Base-by-base conservation (phyloP, 192 early-diverging fungal species). In the Entophlyctis luteolus region DNA sequence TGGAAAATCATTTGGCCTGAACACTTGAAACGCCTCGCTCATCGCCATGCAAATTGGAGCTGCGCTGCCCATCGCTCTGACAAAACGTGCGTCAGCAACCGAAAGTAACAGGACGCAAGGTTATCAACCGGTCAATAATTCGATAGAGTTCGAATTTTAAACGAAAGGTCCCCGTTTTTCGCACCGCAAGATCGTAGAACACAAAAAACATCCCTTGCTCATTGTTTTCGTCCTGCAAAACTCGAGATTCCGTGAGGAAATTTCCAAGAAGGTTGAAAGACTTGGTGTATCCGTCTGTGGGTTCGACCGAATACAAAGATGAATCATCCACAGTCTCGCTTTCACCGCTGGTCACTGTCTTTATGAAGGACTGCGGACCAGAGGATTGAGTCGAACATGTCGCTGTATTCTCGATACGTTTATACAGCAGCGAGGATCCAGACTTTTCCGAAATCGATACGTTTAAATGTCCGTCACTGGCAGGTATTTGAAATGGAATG, bases 101-200 rank as follows among this genome's bases (percentile, higher is more conserved):
- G 20, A 45, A 20, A 45, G 20, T 16, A 45, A 45, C 42, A 45
- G 20, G 42, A 16, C 42, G 42, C 42, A 12, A 45, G 42, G 20
- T n/a, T 16, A 20, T 45, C 14, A 20, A 45, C 14, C 42, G 42
- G 20, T 12, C 14, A 45, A 45, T 45, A 12, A 56, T 66, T 6
- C 42, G 28, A 55, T 37, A 66, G 14, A 80, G 35, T 37, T 70
- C 50, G 50, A 79, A 77, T 42, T 68, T 56, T 5, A 82, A 47
- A 6, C 77, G 53, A 53, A 74, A 82, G 29, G 35, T 16, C 0
- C 78, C 78, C 20, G 72, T 76, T 22, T 68, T 75, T 18, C 81
- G 72, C 28, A 82, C 69, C 10, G 65, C 67, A 6, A 82, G 48
- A 36, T 82, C 81, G 47, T 57, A 68, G 48, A 82, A 82, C n/a